Evolutionary conservation across 306 rosid genomes (phyloP).

Genomic region (Ammopiptanthus mongolicus): DNA sequence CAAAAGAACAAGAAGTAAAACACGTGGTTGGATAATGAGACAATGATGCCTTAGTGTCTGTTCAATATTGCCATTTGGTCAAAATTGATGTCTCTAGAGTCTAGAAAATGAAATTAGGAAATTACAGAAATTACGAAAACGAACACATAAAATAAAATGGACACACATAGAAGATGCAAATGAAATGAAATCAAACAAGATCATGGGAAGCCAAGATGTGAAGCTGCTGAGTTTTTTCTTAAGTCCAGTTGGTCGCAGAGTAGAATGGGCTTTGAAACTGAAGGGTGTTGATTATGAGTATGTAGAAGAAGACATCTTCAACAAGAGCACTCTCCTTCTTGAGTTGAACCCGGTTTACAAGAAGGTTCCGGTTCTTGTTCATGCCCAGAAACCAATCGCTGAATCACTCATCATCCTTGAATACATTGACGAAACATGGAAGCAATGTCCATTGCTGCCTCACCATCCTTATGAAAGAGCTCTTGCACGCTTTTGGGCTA

Average conservation of each 20-base stretch:
- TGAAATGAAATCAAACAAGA: not conserved
- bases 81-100: not conserved
- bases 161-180: not conserved
- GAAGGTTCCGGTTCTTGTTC: slow-evolving; percentile 26
- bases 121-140: not conserved
- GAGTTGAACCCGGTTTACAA: slow-evolving; percentile 33
- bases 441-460: slow-evolving; percentile 28
- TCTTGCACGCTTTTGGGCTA: slow-evolving; percentile 33
- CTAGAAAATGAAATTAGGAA: not conserved
- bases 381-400: not conserved
- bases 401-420: slow-evolving; percentile 37
- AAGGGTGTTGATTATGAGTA: slow-evolving; percentile 30
- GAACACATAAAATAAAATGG: not conserved
- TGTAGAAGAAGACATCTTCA: slow-evolving; percentile 33
- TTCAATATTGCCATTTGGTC: not conserved
- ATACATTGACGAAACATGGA: slow-evolving; percentile 31
- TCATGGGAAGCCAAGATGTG: slow-evolving; percentile 29
- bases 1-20: not conserved
- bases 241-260: slow-evolving; percentile 29
- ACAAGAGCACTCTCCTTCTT: slow-evolving; percentile 31
- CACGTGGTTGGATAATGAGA: not conserved
- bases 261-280: slow-evolving; percentile 28
- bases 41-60: not conserved
- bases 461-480: slow-evolving; percentile 31
- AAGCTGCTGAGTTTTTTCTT: slow-evolving; percentile 22